phyloP scores from a whole-genome alignment of 1,284 basidiomycete genomes.

The Melampsora occidentalis region DNA sequence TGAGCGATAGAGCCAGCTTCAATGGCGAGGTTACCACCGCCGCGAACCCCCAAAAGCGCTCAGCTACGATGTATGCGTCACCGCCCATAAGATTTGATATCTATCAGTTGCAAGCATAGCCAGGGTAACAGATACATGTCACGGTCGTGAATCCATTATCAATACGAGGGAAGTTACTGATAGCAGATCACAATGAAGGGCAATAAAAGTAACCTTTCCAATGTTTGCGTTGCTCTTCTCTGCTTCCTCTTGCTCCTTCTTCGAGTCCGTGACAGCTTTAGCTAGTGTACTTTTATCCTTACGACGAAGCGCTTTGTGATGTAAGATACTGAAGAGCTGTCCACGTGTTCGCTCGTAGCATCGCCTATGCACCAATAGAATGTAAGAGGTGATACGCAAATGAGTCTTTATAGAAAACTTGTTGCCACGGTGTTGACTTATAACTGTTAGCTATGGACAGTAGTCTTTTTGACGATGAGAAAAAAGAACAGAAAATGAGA shows the following conservation, averaged over 20 bases:
- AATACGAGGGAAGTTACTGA: not conserved
- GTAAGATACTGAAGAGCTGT: constrained; percentile 41
- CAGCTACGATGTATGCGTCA: constrained; percentile 67
- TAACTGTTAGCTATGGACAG: too few relatives aligned
- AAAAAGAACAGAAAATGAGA: too few relatives aligned
- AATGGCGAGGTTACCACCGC: constrained; percentile 49
- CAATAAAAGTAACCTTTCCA: constrained; percentile 60
- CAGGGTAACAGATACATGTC: constrained; percentile 60
- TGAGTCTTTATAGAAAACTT: too few relatives aligned
- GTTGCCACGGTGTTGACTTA: too few relatives aligned
- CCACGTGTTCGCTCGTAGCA: constrained; percentile 47
- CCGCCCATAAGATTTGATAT: constrained; percentile 57
- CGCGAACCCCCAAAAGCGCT: constrained; percentile 69
- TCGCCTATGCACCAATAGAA: constrained; percentile 5
- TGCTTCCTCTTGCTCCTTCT: constrained; percentile 23
- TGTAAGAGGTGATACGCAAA: too few relatives aligned
- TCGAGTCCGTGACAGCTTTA: constrained; percentile 19
- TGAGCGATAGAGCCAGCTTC: constrained; percentile 21
- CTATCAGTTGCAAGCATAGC: not conserved
- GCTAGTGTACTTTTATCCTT: constrained; percentile 42
- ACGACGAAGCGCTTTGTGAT: constrained; percentile 40
- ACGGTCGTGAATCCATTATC: constrained; percentile 56
- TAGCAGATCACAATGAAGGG: not conserved
- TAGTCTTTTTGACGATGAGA: too few relatives aligned
- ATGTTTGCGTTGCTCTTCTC: constrained; percentile 58